phyloP scores from a whole-genome alignment of 306 rosid species.

The Vigna reflexopilosa region DNA sequence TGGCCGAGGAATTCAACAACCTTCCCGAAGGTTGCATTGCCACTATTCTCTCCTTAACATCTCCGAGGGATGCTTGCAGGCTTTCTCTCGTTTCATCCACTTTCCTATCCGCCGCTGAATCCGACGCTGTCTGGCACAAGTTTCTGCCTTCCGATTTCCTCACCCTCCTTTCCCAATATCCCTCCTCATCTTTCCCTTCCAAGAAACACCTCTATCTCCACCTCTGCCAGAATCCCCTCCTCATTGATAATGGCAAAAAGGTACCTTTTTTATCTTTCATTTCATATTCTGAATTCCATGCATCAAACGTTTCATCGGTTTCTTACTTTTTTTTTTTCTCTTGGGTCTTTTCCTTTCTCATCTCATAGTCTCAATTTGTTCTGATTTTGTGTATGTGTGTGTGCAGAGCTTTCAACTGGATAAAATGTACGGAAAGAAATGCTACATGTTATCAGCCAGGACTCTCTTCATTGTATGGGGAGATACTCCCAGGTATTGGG shows the following conservation, averaged over 20 bases:
- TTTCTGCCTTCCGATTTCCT: conserved; percentile 63
- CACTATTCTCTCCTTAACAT: conserved; percentile 63
- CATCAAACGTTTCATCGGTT: too few relatives aligned
- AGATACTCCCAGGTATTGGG: conserved; percentile 79
- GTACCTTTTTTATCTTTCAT: conserved; percentile 37
- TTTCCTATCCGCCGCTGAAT: conserved; percentile 77
- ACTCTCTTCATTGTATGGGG: conserved; percentile 72
- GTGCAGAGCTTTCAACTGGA: conserved; percentile 76
- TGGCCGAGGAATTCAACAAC: conserved; percentile 28
- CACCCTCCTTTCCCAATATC: conserved; percentile 41
- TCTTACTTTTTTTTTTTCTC: too few relatives aligned
- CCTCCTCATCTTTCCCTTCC: conserved; percentile 26
- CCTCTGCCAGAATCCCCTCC: conserved; percentile 61
- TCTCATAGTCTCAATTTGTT: too few relatives aligned
- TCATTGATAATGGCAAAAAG: conserved; percentile 67
- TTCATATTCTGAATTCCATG: too few relatives aligned
- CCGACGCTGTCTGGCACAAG: conserved; percentile 78
- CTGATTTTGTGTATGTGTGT: background rate
- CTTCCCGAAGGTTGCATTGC: conserved; percentile 83
- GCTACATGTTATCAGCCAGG: conserved; percentile 78
- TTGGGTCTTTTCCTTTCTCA: too few relatives aligned
- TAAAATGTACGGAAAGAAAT: conserved; percentile 67
- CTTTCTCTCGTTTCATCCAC: conserved; percentile 57
- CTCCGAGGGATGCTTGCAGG: conserved; percentile 70
- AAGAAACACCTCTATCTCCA: conserved; percentile 66